A percentile compares a stretch with the other conserved stretches of the same genome.
phyloP scores from a whole-genome alignment of 164 flowering plant genomes.

The Aristolochia contorta region DNA sequence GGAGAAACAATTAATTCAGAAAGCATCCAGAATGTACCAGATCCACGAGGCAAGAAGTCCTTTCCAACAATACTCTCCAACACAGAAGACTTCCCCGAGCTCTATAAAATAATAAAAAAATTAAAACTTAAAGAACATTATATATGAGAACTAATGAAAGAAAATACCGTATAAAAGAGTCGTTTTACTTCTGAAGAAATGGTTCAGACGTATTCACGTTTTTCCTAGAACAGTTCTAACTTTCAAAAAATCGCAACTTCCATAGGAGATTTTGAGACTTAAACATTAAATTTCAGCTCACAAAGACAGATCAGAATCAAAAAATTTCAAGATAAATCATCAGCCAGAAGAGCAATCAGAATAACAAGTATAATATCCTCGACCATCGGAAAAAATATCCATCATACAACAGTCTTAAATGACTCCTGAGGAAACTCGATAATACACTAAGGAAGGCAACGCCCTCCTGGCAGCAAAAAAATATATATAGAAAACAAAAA shows the following conservation, averaged over 20 bases:
- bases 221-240: no score
- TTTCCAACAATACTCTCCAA: slow-evolving; percentile 78
- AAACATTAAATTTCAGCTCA: not conserved
- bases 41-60: slow-evolving; percentile 81
- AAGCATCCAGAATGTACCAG: slow-evolving; percentile 31
- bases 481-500: no score
- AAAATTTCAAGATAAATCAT: not conserved
- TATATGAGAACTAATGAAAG: not conserved
- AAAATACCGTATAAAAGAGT: not conserved
- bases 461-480: no score
- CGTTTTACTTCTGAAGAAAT: not conserved
- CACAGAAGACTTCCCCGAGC: slow-evolving; percentile 78
- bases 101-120: slow-evolving; percentile 22
- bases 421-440: no score
- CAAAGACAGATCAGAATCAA: not conserved
- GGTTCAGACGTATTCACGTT: no score
- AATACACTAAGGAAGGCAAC: no score
- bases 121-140: not conserved
- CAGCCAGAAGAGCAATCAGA: no score
- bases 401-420: no score
- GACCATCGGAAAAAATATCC: not conserved
- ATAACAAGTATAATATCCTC: not conserved
- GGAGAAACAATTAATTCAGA: not conserved
- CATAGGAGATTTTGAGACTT: no score
- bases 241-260: no score